Evolutionary conservation across 1,284 basidiomycete genomes (phyloP).

Genomic region (Ceratobasidium sp.): DNA sequence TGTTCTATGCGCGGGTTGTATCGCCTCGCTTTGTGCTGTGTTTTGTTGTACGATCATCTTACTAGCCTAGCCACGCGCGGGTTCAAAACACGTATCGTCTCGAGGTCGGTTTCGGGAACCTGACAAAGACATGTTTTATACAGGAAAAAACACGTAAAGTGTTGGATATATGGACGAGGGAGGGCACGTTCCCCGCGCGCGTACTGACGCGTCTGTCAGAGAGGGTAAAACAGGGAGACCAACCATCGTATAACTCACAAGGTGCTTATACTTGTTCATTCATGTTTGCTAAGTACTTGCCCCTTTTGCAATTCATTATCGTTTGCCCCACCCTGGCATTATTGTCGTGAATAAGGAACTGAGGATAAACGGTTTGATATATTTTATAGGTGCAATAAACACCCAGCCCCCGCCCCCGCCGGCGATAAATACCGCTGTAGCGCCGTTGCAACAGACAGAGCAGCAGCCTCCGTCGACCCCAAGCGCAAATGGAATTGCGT

Average conservation of each 20-base stretch:
- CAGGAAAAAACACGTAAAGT: conserved; percentile 97
- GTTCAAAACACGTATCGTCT: conserved; percentile 10
- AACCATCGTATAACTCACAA: conserved; percentile 58
- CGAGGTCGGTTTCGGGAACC: not conserved
- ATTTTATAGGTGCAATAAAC: conserved; percentile 64
- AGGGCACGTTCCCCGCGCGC: conserved; percentile 82
- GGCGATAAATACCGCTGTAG: conserved; percentile 15
- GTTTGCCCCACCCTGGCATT: conserved; percentile 4
- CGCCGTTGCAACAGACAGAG: conserved; percentile 7
- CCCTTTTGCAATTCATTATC: conserved; percentile 67
- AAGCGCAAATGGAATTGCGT: conserved; percentile 20
- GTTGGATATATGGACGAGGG: conserved; percentile 94
- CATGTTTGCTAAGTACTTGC: conserved; percentile 83
- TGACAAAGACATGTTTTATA: conserved; percentile 48
- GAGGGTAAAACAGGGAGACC: conserved; percentile 70
- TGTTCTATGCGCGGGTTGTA: not conserved
- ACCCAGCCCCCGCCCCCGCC: conserved; percentile 45
- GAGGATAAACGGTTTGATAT: conserved; percentile 31
- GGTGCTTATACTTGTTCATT: conserved; percentile 85
- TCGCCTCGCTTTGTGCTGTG: too few relatives aligned
- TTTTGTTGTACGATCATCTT: too few relatives aligned
- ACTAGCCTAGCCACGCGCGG: too few relatives aligned
- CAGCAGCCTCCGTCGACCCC: conserved; percentile 25
- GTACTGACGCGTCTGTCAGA: conserved; percentile 77
- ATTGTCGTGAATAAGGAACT: conserved; percentile 40